Conservation (phyloP, 306 rosid species). For the Cucumis melo region DNA sequence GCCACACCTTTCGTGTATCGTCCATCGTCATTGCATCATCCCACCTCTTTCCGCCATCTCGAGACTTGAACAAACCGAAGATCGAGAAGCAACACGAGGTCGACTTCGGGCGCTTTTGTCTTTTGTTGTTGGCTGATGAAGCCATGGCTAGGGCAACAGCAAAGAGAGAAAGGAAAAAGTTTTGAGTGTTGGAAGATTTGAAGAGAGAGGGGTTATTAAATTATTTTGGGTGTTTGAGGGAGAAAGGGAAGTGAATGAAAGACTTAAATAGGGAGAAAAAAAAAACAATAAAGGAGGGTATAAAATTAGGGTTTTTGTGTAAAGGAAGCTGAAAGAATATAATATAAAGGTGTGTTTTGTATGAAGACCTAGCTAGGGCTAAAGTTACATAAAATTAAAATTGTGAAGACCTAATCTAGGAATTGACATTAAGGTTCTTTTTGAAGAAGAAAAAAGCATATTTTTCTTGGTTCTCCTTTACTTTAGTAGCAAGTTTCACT, state of each 20-base stretch:
- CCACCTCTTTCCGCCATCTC: not conserved
- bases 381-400: no score
- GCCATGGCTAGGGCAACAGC: not conserved
- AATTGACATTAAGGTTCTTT: no score
- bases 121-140: not conserved
- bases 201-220: not conserved
- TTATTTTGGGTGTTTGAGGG: not conserved
- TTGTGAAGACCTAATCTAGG: no score
- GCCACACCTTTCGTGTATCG: not conserved
- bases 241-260: not conserved
- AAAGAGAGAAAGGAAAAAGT: no score
- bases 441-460: no score
- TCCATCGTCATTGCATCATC: not conserved
- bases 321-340: not conserved
- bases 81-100: not conserved
- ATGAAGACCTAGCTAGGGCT: no score
- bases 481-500: no score
- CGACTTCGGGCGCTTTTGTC: not conserved
- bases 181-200: not conserved
- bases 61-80: not conserved
- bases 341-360: no score
- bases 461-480: no score
- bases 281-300: not conserved
- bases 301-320: not conserved
- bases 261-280: not conserved